These are phyloP conservation scores for Hemileccinum rubropunctum DNA, from an alignment of 768 basidiomycete genomes.

Conservation along the genomic window DNA sequence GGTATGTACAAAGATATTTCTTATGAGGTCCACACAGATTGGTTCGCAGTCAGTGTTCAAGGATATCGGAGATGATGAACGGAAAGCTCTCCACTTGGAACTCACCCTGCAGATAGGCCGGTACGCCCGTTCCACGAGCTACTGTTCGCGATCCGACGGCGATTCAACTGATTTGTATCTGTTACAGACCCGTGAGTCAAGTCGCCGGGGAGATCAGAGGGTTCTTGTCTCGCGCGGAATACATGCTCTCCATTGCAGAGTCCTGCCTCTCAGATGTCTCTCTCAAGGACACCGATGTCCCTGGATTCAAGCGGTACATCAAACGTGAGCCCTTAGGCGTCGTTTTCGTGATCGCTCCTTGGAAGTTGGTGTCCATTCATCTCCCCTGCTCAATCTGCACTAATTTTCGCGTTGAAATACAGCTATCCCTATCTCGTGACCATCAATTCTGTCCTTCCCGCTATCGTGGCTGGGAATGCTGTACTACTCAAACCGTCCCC, in stretches of 20 bases:
- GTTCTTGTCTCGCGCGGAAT: slow-evolving; percentile 74
- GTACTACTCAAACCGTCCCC: slow-evolving; percentile 95
- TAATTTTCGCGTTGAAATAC: not conserved
- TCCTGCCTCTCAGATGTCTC: slow-evolving; percentile 70
- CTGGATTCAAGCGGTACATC: slow-evolving; percentile 83
- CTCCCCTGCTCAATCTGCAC: not conserved
- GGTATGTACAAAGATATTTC: slow-evolving; percentile 38
- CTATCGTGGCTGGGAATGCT: slow-evolving; percentile 85
- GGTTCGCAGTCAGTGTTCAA: slow-evolving; percentile 46
- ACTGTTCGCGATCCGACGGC: not conserved
- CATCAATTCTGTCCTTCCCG: slow-evolving; percentile 90
- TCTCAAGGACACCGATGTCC: slow-evolving; percentile 74
- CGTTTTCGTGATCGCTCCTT: slow-evolving; percentile 83
- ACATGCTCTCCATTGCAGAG: slow-evolving; percentile 83
- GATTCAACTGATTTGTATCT: not conserved
- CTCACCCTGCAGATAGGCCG: slow-evolving; percentile 90
- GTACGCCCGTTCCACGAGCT: slow-evolving; percentile 40
- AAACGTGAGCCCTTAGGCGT: slow-evolving; percentile 83
- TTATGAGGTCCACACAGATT: not conserved
- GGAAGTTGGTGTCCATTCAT: slow-evolving; percentile 65
- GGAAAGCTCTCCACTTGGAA: slow-evolving; percentile 53
- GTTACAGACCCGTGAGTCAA: slow-evolving; percentile 71
- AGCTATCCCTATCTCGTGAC: slow-evolving; percentile 90
- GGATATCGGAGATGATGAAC: slow-evolving; percentile 46
- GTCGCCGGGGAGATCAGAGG: slow-evolving; percentile 77